Evolutionary conservation across 495 filamentous ascomycete species (phyloP).

Genomic region (Lasiosphaeria miniovina): DNA sequence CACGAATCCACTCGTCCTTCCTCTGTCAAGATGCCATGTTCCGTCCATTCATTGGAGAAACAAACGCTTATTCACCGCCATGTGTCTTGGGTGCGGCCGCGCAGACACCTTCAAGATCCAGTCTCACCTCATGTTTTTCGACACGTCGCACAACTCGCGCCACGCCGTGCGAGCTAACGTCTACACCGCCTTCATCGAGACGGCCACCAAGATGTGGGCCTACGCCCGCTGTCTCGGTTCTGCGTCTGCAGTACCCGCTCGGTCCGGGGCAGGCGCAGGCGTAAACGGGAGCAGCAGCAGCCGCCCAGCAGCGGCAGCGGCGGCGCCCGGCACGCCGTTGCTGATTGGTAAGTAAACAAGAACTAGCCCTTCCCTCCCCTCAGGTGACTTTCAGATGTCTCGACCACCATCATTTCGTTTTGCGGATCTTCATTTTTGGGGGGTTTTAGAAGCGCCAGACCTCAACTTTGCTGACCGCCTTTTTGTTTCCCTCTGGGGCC

Average conservation of each 20-base stretch:
- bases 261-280: too few species aligned
- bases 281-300: too few species aligned
- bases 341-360: slow-evolving; percentile 52
- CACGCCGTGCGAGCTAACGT: slow-evolving; percentile 68
- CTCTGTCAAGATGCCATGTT: too few species aligned
- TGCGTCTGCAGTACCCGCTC: not conserved
- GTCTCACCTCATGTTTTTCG: slow-evolving; percentile 84
- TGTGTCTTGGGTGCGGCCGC: not conserved
- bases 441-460: too few species aligned
- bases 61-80: slow-evolving; percentile 26
- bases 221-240: slow-evolving; percentile 62
- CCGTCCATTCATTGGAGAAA: not conserved
- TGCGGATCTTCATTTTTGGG: too few species aligned
- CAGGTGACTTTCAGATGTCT: not conserved
- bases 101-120: slow-evolving; percentile 76
- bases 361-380: not conserved
- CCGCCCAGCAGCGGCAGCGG: slow-evolving; percentile 30
- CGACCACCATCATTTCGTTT: not conserved
- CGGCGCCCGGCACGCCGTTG: slow-evolving; percentile 52
- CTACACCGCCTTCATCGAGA: slow-evolving; percentile 68
- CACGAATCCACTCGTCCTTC: too few species aligned
- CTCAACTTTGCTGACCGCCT: too few species aligned
- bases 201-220: slow-evolving; percentile 80
- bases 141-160: slow-evolving; percentile 73
- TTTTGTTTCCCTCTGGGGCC: not conserved